These are phyloP conservation scores for Neospermospora avenae DNA, from an alignment of 2,329 filamentous ascomycete species.

Conservation along the genomic window DNA sequence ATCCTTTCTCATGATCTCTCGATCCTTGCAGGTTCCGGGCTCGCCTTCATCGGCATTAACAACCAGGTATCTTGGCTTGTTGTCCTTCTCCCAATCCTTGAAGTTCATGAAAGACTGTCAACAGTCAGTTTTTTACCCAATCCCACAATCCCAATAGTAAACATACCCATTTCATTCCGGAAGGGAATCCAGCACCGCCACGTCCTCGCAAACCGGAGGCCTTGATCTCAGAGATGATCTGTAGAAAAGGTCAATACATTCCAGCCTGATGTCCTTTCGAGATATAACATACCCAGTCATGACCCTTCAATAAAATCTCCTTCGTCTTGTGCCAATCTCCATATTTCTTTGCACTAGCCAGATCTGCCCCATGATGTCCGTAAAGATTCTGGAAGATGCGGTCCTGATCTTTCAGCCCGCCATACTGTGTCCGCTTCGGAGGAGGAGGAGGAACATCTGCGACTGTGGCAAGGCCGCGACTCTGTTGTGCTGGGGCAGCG, in stretches of 20 bases:
- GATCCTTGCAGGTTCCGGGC: slow-evolving; percentile 98
- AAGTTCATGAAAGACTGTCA: slow-evolving; percentile 97
- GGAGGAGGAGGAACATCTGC: slow-evolving; percentile 64
- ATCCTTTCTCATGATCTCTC: slow-evolving; percentile 99
- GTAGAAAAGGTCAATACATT: slow-evolving; percentile 23
- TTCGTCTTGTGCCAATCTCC: slow-evolving; percentile 99
- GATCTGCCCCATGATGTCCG: slow-evolving; percentile 82
- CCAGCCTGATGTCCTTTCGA: background rate
- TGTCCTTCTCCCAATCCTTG: slow-evolving; percentile 99
- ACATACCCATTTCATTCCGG: slow-evolving; percentile 96
- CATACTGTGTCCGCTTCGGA: slow-evolving; percentile 68
- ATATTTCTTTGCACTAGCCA: slow-evolving; percentile 95
- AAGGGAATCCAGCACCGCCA: slow-evolving; percentile 96
- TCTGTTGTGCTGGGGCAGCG: slow-evolving; percentile 48
- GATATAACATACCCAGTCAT: slow-evolving; percentile 70
- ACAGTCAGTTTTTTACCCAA: slow-evolving; percentile 20
- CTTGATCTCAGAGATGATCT: slow-evolving; percentile 97
- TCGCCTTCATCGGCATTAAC: slow-evolving; percentile 99
- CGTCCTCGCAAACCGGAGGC: slow-evolving; percentile 91
- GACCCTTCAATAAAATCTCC: slow-evolving; percentile 93
- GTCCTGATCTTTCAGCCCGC: slow-evolving; percentile 92
- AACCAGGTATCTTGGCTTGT: slow-evolving; percentile 90
- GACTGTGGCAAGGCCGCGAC: slow-evolving; percentile 76
- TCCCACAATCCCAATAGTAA: background rate
- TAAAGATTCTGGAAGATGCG: slow-evolving; percentile 99